Conservation (phyloP, 2,329 filamentous ascomycete genomes). For the Cadophora sp. region DNA sequence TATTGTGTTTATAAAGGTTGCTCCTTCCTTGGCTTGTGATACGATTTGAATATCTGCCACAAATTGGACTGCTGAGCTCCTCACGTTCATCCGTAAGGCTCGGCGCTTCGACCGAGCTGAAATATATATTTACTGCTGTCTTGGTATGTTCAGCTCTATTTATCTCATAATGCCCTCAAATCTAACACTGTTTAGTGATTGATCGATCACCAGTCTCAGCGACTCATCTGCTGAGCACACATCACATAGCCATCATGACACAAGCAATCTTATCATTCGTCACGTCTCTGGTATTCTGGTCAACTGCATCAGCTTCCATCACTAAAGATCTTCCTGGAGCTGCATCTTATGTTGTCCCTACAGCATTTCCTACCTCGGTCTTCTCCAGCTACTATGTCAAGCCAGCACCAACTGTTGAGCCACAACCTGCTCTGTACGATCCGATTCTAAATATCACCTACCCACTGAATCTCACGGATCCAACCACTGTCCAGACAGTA, state of each 20-base stretch:
- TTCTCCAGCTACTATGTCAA: constrained; percentile 58
- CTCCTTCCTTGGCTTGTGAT: background rate
- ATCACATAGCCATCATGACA: background rate
- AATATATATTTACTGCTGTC: background rate
- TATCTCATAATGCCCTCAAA: background rate
- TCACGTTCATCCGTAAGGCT: background rate
- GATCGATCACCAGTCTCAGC: background rate
- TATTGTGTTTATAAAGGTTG: background rate
- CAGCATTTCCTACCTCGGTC: constrained; percentile 57
- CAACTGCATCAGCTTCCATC: background rate
- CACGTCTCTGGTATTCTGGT: background rate
- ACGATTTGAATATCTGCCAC: background rate
- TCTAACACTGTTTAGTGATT: background rate
- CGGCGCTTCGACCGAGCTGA: background rate
- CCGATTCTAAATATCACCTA: constrained; percentile 61
- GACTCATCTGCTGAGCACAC: background rate
- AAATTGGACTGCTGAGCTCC: background rate
- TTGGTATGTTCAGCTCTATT: background rate
- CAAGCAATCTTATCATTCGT: background rate
- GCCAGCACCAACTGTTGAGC: constrained; percentile 54
- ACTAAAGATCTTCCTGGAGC: constrained; percentile 43
- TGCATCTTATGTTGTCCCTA: constrained; percentile 50
- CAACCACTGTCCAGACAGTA: constrained; percentile 55
- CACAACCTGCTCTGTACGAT: constrained; percentile 61
- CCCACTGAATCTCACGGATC: constrained; percentile 60